These are phyloP conservation scores for Aurinia saxatilis DNA, from an alignment of 345 rosid species.

Conservation along the genomic window DNA sequence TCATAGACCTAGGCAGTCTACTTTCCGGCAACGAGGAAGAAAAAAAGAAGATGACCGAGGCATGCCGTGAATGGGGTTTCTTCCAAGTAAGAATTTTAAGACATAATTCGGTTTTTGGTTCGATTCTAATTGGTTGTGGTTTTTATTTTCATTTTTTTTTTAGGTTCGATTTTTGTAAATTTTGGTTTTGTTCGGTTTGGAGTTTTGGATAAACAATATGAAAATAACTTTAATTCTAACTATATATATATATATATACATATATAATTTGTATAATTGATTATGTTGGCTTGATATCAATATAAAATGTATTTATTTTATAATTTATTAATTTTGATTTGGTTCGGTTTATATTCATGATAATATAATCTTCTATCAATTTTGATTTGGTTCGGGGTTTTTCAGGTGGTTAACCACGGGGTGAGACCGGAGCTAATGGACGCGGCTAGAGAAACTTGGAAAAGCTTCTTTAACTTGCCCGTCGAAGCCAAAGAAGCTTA, in stretches of 20 bases:
- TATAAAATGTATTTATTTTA: too few relatives aligned
- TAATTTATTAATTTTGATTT: not conserved
- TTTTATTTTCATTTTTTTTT: not conserved
- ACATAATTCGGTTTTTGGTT: not conserved
- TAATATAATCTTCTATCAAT: too few relatives aligned
- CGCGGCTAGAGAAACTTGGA: slow-evolving; percentile 48
- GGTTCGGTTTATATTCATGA: not conserved
- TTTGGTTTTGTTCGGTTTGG: not conserved
- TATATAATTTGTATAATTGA: too few relatives aligned
- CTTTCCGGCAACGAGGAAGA: slow-evolving; percentile 16
- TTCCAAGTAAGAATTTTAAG: slow-evolving; percentile 52
- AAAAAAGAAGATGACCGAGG: slow-evolving; percentile 34
- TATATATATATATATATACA: too few relatives aligned
- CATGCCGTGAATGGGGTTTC: slow-evolving; percentile 82
- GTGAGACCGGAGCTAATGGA: slow-evolving; percentile 59
- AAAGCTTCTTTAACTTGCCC: slow-evolving; percentile 59
- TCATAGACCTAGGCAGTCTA: slow-evolving; percentile 54
- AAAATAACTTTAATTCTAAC: too few relatives aligned
- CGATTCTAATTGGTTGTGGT: not conserved
- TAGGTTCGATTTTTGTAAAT: not conserved
- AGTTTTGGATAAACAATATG: too few relatives aligned
- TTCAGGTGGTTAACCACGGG: slow-evolving; percentile 63
- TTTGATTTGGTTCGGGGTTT: not conserved
- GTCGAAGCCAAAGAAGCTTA: slow-evolving; percentile 55
- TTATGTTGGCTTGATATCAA: too few relatives aligned